phyloP scores from a whole-genome alignment of 371 early-diverging fungal species.

The Apophysomyces variabilis region DNA sequence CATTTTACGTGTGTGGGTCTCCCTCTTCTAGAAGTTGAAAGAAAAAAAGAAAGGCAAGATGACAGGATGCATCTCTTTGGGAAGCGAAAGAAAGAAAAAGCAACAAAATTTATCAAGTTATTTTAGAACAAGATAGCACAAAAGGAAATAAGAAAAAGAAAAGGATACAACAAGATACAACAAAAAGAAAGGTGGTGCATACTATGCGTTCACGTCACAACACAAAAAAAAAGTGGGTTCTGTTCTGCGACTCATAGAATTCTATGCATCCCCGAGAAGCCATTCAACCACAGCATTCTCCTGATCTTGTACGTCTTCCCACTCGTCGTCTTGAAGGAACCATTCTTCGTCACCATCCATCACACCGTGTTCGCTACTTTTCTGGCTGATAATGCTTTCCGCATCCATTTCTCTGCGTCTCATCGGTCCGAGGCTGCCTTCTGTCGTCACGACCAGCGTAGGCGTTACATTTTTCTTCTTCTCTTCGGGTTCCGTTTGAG shows the following conservation, averaged over 20 bases:
- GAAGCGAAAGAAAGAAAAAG: too few relatives aligned
- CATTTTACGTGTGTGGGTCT: too few relatives aligned
- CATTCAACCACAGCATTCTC: constrained; percentile 46
- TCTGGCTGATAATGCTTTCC: constrained; percentile 5
- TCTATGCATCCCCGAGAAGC: constrained; percentile 39
- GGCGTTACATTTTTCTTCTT: constrained; percentile 12
- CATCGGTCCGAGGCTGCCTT: constrained; percentile 12
- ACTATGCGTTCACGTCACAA: background rate
- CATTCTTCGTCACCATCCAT: constrained; percentile 54
- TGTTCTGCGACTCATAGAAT: too few relatives aligned
- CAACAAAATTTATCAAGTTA: too few relatives aligned
- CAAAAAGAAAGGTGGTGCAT: background rate
- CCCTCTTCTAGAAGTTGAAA: too few relatives aligned
- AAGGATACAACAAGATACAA: background rate
- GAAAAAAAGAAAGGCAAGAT: too few relatives aligned
- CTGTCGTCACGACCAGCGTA: constrained; percentile 25
- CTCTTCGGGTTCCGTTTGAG: constrained; percentile 17
- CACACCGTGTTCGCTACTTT: constrained; percentile 32
- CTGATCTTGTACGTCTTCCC: constrained; percentile 46
- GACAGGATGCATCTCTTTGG: too few relatives aligned
- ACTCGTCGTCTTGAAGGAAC: constrained; percentile 48
- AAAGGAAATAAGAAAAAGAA: background rate
- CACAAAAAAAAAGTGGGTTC: too few relatives aligned
- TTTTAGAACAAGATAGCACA: too few relatives aligned
- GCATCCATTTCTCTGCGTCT: background rate